Base-by-base conservation (phyloP, 1,284 basidiomycete genomes). In the Malassezia vespertilionis region DNA sequence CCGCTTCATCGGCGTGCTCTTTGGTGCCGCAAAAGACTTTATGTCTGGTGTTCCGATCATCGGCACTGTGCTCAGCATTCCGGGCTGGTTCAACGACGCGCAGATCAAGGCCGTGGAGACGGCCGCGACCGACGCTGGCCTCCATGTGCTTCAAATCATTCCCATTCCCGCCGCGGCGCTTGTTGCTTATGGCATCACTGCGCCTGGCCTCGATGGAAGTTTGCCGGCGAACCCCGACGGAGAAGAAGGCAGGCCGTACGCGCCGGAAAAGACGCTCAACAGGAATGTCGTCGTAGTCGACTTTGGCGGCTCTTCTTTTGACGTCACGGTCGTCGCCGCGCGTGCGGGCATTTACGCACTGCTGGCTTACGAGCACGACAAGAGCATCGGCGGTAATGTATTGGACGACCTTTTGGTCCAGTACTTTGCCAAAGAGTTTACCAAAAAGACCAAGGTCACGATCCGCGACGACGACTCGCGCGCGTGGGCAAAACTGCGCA, bases 341-440 rank as follows among this genome's bases (percentile, higher is more conserved):
- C 72, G 76, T 24, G 72, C 76, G 37, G 78, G 78, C 33, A 69
- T 77, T 54, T 78, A 77, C 71, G 73, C 76, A 38, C 72, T 74
- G 34, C 73, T 78, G 46, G 70, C 73, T 52, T 74, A 74, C 57
- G 74, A 72, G 24, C 63, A 74, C 55, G 75, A 78, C 55, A 58
- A 73, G 61, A 70, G 71, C 49, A 70, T 79, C 33, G 78, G 77
- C 52, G 81, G 80, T 0, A 77, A 80, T 55, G 75, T 79, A 45
- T 80, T 89, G 62, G 88, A 90, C 73, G 78, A 80, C 46, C 80
- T 82, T 59, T 78, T 96, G 33, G 80, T 95, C 74, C 81, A 83
- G 52, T 86, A 85, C 76, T 95, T 97, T 72, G 82, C 86, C 44
- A 84, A 90, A 71, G 91, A 97, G 65, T 97, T 97, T 72, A 86